Evolutionary conservation across 352 stramenopile genomes (phyloP).

Genomic region (Blastocystis sp.): DNA sequence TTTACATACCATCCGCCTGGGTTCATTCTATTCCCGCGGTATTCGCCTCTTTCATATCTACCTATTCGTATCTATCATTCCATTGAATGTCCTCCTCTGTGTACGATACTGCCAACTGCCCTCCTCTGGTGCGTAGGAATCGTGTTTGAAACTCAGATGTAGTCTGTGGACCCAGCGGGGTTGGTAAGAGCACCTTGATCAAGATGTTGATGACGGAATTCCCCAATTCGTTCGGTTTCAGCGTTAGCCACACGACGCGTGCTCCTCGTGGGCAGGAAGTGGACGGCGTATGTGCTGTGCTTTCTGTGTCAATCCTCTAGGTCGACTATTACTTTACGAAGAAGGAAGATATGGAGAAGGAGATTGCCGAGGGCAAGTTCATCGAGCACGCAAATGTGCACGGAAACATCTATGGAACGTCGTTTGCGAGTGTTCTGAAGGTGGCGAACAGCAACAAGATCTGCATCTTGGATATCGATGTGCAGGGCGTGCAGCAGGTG

Average conservation of each 20-base stretch:
- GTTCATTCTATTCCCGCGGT: neutral
- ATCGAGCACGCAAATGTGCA: conserved; percentile 91
- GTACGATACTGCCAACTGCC: conserved; percentile 61
- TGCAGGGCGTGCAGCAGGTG: conserved; percentile 87
- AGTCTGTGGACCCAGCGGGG: conserved; percentile 75
- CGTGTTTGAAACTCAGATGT: conserved; percentile 51
- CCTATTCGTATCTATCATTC: conserved; percentile 64
- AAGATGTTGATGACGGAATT: conserved; percentile 70
- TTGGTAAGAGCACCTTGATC: conserved; percentile 81
- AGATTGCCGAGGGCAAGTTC: conserved; percentile 85
- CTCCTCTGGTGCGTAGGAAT: conserved; percentile 19
- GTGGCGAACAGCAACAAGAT: conserved; percentile 84
- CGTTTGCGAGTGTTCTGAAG: conserved; percentile 68
- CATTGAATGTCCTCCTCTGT: conserved; percentile 80
- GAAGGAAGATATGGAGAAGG: conserved; percentile 78
- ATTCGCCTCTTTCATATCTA: neutral
- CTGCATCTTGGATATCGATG: conserved; percentile 95
- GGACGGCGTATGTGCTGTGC: conserved; percentile 74
- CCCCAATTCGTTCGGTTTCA: conserved; percentile 74
- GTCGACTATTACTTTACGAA: conserved; percentile 86
- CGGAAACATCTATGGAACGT: conserved; percentile 90
- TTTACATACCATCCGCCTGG: no score
- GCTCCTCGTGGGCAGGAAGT: conserved; percentile 79
- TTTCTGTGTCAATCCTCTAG: neutral
- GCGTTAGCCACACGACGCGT: conserved; percentile 87